Base-by-base conservation (phyloP, 306 rosid genomes). In the Astragalus membranaceus region DNA sequence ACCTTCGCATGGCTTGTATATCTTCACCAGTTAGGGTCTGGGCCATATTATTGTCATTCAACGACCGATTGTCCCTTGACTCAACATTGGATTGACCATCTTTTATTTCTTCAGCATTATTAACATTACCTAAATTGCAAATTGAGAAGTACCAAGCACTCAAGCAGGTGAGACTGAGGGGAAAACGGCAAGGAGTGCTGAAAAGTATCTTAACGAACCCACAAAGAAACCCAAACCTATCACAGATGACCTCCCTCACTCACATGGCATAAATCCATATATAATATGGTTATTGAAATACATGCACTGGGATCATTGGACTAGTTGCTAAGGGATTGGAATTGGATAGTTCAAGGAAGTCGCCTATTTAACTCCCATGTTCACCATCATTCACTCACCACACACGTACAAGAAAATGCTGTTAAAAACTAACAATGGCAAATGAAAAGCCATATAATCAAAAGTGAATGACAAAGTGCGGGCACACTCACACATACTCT, bases 11-110 rank as follows among this genome's bases (percentile, higher is more conserved):
- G 54, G 84, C 83, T 57, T 90, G 81, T 44, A 90, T 90, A 51
- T 86, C 98, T 74, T 94, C 98, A 20, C 97, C 88, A n/a, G 90
- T 88, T 11, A 90, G 80, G 81, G 71, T 88, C 46, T 94, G 98
- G 3, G 98, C 97, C 7, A 80, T 85, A 80, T 94, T 94, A 74
- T 94, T 89, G 73, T 90, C 97, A 4, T 90, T 56, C 64, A 92
- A 48, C 0, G 84, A 74, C 39, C 96, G 92, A 70, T 92, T 92
- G 65, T 92, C 98, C 80, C 74, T 86, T 4, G 70, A 50, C 71
- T 85, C 95, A 15, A 84, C 88, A 47, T 53, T 80, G 6, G 17
- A 37, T 63, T 80, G 53, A 51, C 39, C 69, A n/a, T 78, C 87
- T 56, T 75, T 81, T 36, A 20, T 69, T 71, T 83, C 91, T 41